Conservation (phyloP, 1,284 basidiomycete species). For the Ganoderma multipileum region DNA sequence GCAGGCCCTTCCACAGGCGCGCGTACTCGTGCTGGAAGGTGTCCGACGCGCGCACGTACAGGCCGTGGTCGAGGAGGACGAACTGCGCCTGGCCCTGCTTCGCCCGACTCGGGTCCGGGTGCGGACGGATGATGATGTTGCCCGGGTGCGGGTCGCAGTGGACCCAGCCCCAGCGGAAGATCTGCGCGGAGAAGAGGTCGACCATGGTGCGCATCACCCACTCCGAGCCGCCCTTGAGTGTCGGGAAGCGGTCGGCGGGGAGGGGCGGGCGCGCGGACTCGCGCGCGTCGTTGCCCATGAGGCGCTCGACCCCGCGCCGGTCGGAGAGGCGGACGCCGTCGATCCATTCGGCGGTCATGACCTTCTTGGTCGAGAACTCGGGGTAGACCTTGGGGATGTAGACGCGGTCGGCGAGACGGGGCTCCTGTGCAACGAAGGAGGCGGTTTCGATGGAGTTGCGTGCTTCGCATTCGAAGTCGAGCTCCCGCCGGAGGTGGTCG, state of each 20-base stretch:
- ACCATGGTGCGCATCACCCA: conserved; percentile 83
- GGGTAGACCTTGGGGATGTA: conserved; percentile 83
- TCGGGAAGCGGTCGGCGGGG: conserved; percentile 34
- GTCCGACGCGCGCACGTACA: conserved; percentile 77
- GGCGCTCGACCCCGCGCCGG: conserved; percentile 55
- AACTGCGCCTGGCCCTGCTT: conserved; percentile 61
- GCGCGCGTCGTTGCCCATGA: conserved; percentile 59
- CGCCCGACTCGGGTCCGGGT: conserved; percentile 61
- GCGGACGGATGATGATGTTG: conserved; percentile 83
- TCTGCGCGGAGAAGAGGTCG: conserved; percentile 83
- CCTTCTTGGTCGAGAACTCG: conserved; percentile 74
- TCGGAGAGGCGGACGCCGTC: conserved; percentile 84
- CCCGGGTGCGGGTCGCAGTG: conserved; percentile 83
- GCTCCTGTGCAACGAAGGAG: conserved; percentile 64
- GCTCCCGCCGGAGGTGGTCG: conserved; percentile 81
- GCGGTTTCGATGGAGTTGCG: conserved; percentile 69
- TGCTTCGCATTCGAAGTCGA: conserved; percentile 82
- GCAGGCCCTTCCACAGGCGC: conserved; percentile 79
- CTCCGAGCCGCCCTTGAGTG: conserved; percentile 68
- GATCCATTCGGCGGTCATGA: conserved; percentile 91
- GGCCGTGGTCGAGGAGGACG: conserved; percentile 88
- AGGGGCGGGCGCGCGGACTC: conserved; percentile 24
- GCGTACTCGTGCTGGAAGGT: conserved; percentile 79
- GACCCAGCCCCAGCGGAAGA: conserved; percentile 90
- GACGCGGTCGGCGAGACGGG: conserved; percentile 72